phyloP scores from a whole-genome alignment of 2,329 filamentous ascomycete genomes.

The Ambrosiella cleistominuta region DNA sequence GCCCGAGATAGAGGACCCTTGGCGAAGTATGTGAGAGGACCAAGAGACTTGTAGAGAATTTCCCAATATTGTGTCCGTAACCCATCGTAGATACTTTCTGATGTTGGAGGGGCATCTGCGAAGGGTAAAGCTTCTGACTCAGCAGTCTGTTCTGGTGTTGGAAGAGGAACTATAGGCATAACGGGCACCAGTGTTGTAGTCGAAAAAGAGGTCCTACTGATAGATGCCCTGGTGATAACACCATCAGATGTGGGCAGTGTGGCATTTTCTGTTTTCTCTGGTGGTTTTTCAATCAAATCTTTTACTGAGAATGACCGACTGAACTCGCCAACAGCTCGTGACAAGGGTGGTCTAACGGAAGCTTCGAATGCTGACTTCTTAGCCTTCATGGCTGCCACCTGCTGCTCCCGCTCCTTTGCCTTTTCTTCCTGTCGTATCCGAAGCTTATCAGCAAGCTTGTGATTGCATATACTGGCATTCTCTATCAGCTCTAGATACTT shows the following conservation, averaged over 20 bases:
- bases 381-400: conserved; percentile 13
- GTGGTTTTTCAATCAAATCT: neutral
- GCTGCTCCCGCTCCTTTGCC: conserved; percentile 13
- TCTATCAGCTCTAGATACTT: conserved; percentile 35
- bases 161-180: neutral
- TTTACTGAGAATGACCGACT: neutral
- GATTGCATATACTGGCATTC: conserved; percentile 27
- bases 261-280: neutral
- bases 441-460: conserved; percentile 22
- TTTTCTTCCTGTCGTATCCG: conserved; percentile 17
- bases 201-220: neutral
- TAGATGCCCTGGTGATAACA: neutral
- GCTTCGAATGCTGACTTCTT: conserved; percentile 5
- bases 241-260: conserved; percentile 2
- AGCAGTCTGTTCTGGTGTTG: neutral
- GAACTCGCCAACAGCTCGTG: conserved; percentile 1
- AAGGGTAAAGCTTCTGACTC: conserved; percentile 1
- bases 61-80: conserved; percentile 42
- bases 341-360: conserved; percentile 2
- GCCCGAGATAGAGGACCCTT: conserved; percentile 66
- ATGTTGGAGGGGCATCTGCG: conserved; percentile 18
- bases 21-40: conserved; percentile 65
- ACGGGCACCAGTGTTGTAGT: neutral
- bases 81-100: conserved; percentile 37
- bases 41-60: conserved; percentile 46